Percentiles rank a stretch among this genome's conserved stretches.
Evolutionary conservation across 2,329 filamentous ascomycete genomes (phyloP).

Genomic region (Colletotrichum australisinense): DNA sequence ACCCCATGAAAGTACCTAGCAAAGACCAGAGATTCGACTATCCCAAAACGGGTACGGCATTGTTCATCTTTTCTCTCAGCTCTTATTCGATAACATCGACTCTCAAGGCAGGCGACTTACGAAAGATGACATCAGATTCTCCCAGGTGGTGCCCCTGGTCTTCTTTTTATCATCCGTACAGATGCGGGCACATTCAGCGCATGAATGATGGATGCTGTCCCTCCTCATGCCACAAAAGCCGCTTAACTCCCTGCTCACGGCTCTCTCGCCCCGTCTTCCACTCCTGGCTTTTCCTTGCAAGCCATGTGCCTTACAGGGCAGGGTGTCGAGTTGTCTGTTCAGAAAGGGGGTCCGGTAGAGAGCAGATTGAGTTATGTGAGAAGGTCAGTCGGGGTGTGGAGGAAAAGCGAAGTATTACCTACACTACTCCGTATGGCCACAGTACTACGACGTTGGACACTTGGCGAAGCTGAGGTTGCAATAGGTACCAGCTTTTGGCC

Average conservation of each 20-base stretch:
- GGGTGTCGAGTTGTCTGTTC: not conserved
- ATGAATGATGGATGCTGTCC: not conserved
- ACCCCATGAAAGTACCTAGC: not conserved
- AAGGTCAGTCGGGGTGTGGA: not conserved
- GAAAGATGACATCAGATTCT: conserved; percentile 20
- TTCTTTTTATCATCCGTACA: not conserved
- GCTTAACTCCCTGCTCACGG: conserved; percentile 8
- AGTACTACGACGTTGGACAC: not conserved
- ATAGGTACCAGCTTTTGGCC: conserved; percentile 21
- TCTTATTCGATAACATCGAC: not conserved
- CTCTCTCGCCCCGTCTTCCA: not conserved
- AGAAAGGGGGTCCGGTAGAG: not conserved
- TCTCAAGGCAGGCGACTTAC: conserved; percentile 4
- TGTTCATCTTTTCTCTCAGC: not conserved
- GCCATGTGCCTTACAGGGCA: conserved; percentile 30
- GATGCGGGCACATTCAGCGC: not conserved
- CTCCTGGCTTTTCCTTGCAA: conserved; percentile 11
- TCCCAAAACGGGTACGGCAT: not conserved
- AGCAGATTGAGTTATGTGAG: not conserved
- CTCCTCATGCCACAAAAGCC: conserved; percentile 7
- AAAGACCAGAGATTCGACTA: not conserved
- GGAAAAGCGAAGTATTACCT: not conserved
- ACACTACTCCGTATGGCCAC: no score
- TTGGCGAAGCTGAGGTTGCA: conserved; percentile 11
- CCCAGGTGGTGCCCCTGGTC: conserved; percentile 7